Base-by-base conservation (phyloP, 345 rosid genomes). In the Salix exigua region DNA sequence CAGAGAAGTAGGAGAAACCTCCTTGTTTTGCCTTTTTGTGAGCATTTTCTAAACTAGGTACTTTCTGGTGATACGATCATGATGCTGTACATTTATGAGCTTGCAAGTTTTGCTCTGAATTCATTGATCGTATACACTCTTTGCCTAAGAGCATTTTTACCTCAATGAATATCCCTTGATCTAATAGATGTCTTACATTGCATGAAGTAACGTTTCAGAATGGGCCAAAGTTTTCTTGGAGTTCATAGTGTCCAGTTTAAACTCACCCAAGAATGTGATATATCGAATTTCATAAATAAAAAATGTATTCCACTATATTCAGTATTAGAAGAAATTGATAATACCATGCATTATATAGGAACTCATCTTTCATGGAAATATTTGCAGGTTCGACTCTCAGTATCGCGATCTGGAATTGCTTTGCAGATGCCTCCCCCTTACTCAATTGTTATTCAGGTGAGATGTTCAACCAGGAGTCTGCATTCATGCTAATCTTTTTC, bases 371-470 rank as follows among this genome's bases (percentile, higher is more conserved):
- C 37, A 6, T 10, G 23, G 31, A 51, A 70, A 17, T 28, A 6
- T 79, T 66, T 87, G 73, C 88, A 94, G 99, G 94, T 93, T 81
- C 80, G 98, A 37, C 61, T 90, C 6, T 87, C 94, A 17, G 85
- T 83, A 21, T 77, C 92, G 0, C 83, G 81, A 61, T 71, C 75
- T 25, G 94, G 94, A 31, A 72, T 90, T 72, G 72, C 37, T 35
- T 83, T 96, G 5, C 90, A 79, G 74, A 92, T 91, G 99, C 98
- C 99, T 31, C 99, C 99, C 2, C 96, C 99, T 10, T 96, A 91
- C 85, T 96, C 99, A 23, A 91, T 86, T 62, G 91, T 96, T 79
- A 93, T 89, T 87, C 99, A 93, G 98, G 99, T 95, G 68, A 65
- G 37, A 30, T 18, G 51, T 12, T 30, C 19, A 23, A 17, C 40